Base-by-base conservation (phyloP, 768 basidiomycete genomes). In the Hirschioporus abietinus region DNA sequence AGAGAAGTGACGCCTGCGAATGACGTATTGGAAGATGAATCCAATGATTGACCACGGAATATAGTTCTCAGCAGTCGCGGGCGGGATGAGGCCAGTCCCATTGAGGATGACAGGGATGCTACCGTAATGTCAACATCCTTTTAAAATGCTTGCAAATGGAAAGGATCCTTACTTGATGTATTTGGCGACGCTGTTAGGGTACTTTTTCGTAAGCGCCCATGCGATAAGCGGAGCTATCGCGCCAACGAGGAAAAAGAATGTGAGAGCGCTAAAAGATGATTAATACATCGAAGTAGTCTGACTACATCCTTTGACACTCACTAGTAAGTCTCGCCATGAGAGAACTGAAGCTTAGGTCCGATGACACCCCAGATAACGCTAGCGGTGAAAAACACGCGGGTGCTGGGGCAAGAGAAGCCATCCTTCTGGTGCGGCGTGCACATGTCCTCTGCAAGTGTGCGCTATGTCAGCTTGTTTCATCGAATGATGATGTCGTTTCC, bases 1-100 rank as follows among this genome's bases (percentile, higher is more conserved):
- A 18, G 65, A 66, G 65, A 73, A 72, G 58, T 73, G 70, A 65
- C 69, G 68, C 24, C 71, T 63, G 18, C 72, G 70, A 42, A 73
- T 71, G 35, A 70, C 65, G 36, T 68, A 72, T 58, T 72, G 71
- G 69, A 72, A 72, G 62, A 71, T 64, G 27, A 70, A 70, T 34
- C 68, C 69, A 30, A 70, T 69, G 25, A 72, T 65, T 25, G 65
- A 34, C 63, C 76, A 82, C 8, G 75, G 73, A 6, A 79, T 73
- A 65, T 78, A 83, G 72, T 83, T 83, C 73, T 82, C 74, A 12
- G 80, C 81, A 0, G 76, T 80, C 1, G 79, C 81, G 1, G 81
- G 80, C 6, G 82, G 82, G 24, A 82, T 80, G 60, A 66, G 72
- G 20, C 73, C 69, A 0, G 76, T 73, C 7, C 79, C 80, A 64